These are phyloP conservation scores for Arthrobotrys conoides DNA, from an alignment of 2,329 filamentous ascomycete genomes.

Conservation along the genomic window DNA sequence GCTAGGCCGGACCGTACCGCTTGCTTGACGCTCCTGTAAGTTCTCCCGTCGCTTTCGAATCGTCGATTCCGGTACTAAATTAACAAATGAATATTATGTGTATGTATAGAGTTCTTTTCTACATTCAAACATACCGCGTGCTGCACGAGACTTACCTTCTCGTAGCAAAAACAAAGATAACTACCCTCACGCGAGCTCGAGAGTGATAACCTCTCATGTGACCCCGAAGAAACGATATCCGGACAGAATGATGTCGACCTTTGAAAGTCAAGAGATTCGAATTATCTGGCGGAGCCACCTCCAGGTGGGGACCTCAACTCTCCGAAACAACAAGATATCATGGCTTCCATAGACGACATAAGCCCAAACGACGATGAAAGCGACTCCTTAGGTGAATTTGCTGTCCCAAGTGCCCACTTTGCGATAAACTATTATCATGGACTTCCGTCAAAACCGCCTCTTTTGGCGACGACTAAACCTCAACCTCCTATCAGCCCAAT, in stretches of 20 bases:
- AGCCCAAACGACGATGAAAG: background rate
- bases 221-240: background rate
- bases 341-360: background rate
- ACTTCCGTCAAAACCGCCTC: slow-evolving; percentile 1
- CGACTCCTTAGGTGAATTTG: background rate
- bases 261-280: background rate
- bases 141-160: background rate
- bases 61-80: background rate
- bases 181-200: background rate
- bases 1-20: background rate
- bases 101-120: background rate
- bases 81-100: background rate
- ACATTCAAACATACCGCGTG: background rate
- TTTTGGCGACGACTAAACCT: slow-evolving; percentile 7
- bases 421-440: slow-evolving; percentile 14
- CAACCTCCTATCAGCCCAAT: background rate
- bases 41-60: background rate
- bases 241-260: background rate
- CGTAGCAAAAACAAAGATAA: slow-evolving; percentile 3
- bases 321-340: background rate
- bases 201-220: background rate
- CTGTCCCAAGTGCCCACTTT: background rate
- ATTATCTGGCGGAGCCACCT: background rate
- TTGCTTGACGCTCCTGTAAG: background rate
- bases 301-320: background rate